Base-by-base conservation (phyloP, 495 filamentous ascomycete species). In the Trichoderma virens region DNA sequence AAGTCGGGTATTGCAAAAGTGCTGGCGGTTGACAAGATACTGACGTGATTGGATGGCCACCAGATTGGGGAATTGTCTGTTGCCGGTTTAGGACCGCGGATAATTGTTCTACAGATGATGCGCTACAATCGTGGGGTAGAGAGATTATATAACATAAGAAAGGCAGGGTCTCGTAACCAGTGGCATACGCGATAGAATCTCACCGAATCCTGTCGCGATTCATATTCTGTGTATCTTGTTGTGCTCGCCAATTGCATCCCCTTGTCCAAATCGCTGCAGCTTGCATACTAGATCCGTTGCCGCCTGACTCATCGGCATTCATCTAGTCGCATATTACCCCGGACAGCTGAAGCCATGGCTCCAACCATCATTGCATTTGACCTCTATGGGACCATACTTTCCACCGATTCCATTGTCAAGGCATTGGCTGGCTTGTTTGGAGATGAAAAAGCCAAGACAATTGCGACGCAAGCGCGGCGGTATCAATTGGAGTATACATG, bases 401-500 rank as follows among this genome's bases (percentile, higher is more conserved):
- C 86, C 32, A 91, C 87, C 27, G 83, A 86, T 18, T 88, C 85
- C 7, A 90, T 91, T 63, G 80, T 79, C 14, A 73, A 76, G 13
- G 72, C 82, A 59, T 72, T 88, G 20, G 76, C 80, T 62, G 69
- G 75, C 51, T 72, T 80, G 60, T 80, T 83, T 78, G 82, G 59
- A 60, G 62, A 82, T 54, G 85, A 86, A 28, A 80, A 82, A 67
- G 83, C 85, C 14, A 67, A 75, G 8, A 68, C 72, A 7, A 78
- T 93, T 16, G 82, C 87, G 8, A 71, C 80, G 27, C 70, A 81
- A 67, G 82, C 79, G 77, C 71, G 80, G 54, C 72, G 76, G 41
- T 80, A 75, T 70, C 89, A 92, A 71, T 79, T 96, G 23, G 90
- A 92, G 73, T 94, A 93, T 67, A 90, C 90, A 39, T 94, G 89